Percentiles rank a stretch among this genome's conserved stretches.
These are phyloP conservation scores for Fonsecaea nubica DNA, from an alignment of 2,329 filamentous ascomycete genomes.

Conservation along the genomic window DNA sequence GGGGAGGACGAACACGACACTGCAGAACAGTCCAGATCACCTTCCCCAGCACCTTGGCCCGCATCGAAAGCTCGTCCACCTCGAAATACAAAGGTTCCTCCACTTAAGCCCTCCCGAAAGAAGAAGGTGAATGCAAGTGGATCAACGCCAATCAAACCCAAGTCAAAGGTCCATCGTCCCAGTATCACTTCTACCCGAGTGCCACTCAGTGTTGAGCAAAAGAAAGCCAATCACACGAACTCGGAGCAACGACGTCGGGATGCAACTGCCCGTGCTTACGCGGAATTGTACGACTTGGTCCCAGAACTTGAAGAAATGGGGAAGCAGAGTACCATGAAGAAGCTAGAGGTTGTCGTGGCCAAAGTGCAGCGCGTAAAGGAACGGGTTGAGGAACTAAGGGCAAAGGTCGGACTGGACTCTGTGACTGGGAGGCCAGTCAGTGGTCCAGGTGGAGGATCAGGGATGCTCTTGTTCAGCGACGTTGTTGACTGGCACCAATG, in stretches of 20 bases:
- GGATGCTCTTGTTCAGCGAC: constrained; percentile 20
- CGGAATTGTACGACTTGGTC: constrained; percentile 39
- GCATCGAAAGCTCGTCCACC: constrained; percentile 26
- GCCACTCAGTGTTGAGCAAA: constrained; percentile 38
- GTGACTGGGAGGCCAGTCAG: constrained; percentile 22
- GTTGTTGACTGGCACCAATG: constrained; percentile 24
- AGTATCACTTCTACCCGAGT: constrained; percentile 26
- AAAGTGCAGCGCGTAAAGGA: constrained; percentile 35
- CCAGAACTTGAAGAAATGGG: constrained; percentile 38
- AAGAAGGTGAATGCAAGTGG: constrained; percentile 22
- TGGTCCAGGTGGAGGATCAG: constrained; percentile 8
- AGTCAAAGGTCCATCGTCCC: constrained; percentile 24
- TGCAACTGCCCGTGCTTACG: constrained; percentile 38
- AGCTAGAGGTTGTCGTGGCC: constrained; percentile 39
- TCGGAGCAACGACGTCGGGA: constrained; percentile 41
- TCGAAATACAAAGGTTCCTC: constrained; percentile 26
- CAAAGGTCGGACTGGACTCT: constrained; percentile 30
- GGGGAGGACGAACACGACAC: constrained; percentile 27
- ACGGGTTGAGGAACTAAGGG: constrained; percentile 32
- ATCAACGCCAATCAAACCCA: constrained; percentile 25
- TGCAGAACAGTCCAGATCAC: constrained; percentile 26
- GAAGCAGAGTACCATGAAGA: constrained; percentile 41
- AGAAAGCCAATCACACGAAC: constrained; percentile 41
- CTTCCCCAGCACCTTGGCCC: constrained; percentile 36
- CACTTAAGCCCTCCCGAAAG: constrained; percentile 24